Percentiles rank a stretch among this genome's conserved stretches.
These are phyloP conservation scores for Xerocomus potaroensis DNA, from an alignment of 768 basidiomycete species.

Conservation along the genomic window DNA sequence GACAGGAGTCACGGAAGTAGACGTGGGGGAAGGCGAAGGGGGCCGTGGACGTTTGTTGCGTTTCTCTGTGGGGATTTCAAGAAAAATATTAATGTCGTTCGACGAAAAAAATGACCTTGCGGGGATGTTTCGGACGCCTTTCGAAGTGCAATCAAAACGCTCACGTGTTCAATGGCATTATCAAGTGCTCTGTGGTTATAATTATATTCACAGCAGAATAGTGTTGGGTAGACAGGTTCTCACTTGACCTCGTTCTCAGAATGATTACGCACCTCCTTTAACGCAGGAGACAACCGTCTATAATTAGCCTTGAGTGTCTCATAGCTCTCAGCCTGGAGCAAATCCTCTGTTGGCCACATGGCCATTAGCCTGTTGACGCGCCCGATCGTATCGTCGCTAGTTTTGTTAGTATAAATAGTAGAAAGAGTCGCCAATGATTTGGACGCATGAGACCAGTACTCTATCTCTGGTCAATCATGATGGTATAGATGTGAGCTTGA, in stretches of 20 bases:
- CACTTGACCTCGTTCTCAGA: constrained; percentile 67
- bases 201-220: constrained; percentile 8
- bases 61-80: constrained; percentile 47
- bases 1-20: constrained; percentile 35
- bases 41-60: constrained; percentile 72
- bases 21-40: constrained; percentile 62
- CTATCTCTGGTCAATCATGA: constrained; percentile 49
- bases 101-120: constrained; percentile 44
- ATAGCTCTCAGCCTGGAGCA: constrained; percentile 61
- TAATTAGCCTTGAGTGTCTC: constrained; percentile 59
- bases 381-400: constrained; percentile 55
- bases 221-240: constrained; percentile 14
- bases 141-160: constrained; percentile 66
- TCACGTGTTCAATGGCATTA: constrained; percentile 63
- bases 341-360: constrained; percentile 70
- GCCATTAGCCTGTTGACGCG: constrained; percentile 71
- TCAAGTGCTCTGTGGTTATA: constrained; percentile 56
- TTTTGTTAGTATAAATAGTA: constrained; percentile 46
- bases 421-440: constrained; percentile 54
- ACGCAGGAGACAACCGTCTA: constrained; percentile 56
- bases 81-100: neutral
- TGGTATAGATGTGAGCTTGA: constrained; percentile 6
- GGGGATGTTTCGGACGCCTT: constrained; percentile 59
- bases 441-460: constrained; percentile 70
- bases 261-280: constrained; percentile 56